These are phyloP conservation scores for Pyracantha coccinea DNA, from an alignment of 331 rosid species.

Conservation along the genomic window DNA sequence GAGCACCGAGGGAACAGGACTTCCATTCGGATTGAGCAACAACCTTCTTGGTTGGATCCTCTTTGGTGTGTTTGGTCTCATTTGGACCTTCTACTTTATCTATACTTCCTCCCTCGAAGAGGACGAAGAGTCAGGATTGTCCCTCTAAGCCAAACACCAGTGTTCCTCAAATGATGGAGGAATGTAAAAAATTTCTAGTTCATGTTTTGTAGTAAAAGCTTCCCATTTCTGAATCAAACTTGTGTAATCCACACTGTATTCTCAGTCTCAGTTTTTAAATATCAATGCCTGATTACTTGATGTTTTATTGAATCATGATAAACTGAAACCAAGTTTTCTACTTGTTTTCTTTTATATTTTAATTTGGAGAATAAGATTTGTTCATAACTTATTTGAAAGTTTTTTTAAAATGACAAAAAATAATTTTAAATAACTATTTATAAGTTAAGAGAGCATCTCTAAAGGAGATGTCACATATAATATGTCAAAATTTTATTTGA, in stretches of 20 bases:
- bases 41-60: slow-evolving; percentile 88
- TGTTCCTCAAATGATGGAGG: slow-evolving; percentile 10
- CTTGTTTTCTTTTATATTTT: too few species aligned
- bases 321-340: background rate
- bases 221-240: background rate
- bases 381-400: background rate
- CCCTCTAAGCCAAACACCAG: slow-evolving; percentile 39
- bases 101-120: slow-evolving; percentile 74
- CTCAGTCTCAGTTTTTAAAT: background rate
- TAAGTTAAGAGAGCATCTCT: too few species aligned
- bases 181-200: slow-evolving; percentile 19
- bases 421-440: too few species aligned
- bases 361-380: too few species aligned
- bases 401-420: too few species aligned
- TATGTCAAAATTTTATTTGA: too few species aligned
- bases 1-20: slow-evolving; percentile 95
- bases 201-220: background rate
- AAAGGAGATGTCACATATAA: too few species aligned
- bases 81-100: slow-evolving; percentile 51
- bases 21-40: slow-evolving; percentile 96
- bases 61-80: slow-evolving; percentile 63
- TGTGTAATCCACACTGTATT: background rate
- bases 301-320: background rate
- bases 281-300: background rate
- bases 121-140: slow-evolving; percentile 93